Percentiles rank a stretch among this genome's conserved stretches.
phyloP scores from a whole-genome alignment of 2,329 filamentous ascomycete genomes.

The Elsinoe fawcettii region DNA sequence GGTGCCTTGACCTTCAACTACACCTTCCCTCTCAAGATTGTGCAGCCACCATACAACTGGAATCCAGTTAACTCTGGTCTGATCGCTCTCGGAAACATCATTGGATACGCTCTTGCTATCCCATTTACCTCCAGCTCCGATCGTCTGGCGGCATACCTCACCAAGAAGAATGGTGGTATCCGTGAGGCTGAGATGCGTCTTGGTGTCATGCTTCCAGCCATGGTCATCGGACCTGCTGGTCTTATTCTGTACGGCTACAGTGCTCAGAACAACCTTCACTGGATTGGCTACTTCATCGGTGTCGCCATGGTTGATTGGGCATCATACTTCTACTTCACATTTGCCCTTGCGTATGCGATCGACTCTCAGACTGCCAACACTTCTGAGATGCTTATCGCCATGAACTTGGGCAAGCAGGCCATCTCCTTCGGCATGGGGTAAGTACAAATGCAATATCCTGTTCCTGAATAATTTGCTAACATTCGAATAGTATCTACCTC shows the following conservation, averaged over 20 bases:
- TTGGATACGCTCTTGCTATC: constrained; percentile 30
- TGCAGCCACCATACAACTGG: constrained; percentile 30
- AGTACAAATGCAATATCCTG: neutral
- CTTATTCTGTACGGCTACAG: constrained; percentile 32
- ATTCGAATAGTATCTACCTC: constrained; percentile 26
- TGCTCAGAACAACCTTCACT: constrained; percentile 29
- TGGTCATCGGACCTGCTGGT: constrained; percentile 30
- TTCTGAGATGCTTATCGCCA: constrained; percentile 52
- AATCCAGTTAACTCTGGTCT: constrained; percentile 25
- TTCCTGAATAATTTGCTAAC: neutral
- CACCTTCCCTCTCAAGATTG: constrained; percentile 32
- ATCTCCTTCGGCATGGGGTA: constrained; percentile 30
- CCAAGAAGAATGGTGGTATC: constrained; percentile 24
- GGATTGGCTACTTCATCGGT: constrained; percentile 33
- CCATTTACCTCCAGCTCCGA: constrained; percentile 28
- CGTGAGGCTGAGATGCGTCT: constrained; percentile 29
- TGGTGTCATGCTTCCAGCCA: constrained; percentile 30
- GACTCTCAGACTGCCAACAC: constrained; percentile 53
- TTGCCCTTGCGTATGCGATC: constrained; percentile 54
- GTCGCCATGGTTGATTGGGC: constrained; percentile 32
- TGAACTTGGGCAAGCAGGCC: constrained; percentile 32
- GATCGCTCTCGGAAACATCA: constrained; percentile 30
- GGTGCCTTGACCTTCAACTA: constrained; percentile 34
- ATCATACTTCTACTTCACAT: constrained; percentile 33
- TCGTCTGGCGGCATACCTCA: constrained; percentile 27